Evolutionary conservation across 2,329 filamentous ascomycete genomes (phyloP), one percentile per base, ranked within the genome.

Genomic region (Paecilomyces sp.): DNA sequence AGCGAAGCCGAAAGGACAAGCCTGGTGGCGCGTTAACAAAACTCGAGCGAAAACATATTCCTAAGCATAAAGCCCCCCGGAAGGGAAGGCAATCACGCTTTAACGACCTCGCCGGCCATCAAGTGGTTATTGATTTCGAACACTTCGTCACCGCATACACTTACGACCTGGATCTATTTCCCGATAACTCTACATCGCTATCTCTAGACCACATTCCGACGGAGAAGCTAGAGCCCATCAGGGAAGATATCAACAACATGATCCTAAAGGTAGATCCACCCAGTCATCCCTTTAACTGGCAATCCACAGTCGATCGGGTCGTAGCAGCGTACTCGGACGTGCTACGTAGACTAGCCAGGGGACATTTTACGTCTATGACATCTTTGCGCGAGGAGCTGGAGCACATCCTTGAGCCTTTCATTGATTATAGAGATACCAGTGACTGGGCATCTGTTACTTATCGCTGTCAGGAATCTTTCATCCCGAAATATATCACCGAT

Each of bases 251-350:
- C 1, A 73, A 72, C 2, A 58, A 68, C 0, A 71, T 84, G 54
- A 73, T 82, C 1, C 63, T 73, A 33, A 64, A 59, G 9, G 65
- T 72, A 11, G 70, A 73, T 13, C 63, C 55, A 65, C 62, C 28
- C 62, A 66, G n/a, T 68, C n/a, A 56, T 7, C 62, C 64, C 2
- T 67, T 83, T 30, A 75, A 90, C 65, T 92, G 89, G 89, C 89
- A 91, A 68, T 80, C 75, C 0, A 76, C 88, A 0, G 79, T 81
- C 0, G 89, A 92, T 65, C 80, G 88, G 78, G 76, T 92, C 3
- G 78, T 90, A 3, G 70, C 77, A 4, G 81, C 88, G 1, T 91
- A 88, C 65, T 80, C 81, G 3, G 75, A 81, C 33, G 77, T 84
- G 28, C 72, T 92, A 30, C 66, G 70, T 5, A 72, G 71, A 47